Percentiles rank a stretch among this genome's conserved stretches.
Evolutionary conservation across 345 rosid species (phyloP).

Genomic region (Eucalyptus coolabah): DNA sequence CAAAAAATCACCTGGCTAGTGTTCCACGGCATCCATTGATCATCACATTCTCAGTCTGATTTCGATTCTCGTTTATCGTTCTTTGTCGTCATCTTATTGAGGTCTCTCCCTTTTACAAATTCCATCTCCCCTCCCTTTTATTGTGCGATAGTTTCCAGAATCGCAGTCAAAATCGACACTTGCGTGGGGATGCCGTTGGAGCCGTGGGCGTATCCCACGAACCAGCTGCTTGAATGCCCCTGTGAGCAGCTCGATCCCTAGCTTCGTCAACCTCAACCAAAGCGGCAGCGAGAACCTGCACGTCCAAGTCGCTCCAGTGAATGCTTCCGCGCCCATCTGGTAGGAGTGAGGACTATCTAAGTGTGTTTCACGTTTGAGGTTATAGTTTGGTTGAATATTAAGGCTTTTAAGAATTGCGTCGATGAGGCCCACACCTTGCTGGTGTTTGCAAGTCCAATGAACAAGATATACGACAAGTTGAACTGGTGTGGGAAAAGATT

Average conservation of each 20-base stretch:
- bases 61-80: background rate
- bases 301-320: background rate
- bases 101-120: background rate
- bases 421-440: background rate
- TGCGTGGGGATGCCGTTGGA: background rate
- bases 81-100: background rate
- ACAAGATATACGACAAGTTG: accelerated
- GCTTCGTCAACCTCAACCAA: too few relatives aligned
- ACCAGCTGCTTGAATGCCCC: background rate
- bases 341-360: background rate
- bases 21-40: background rate
- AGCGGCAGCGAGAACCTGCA: too few relatives aligned
- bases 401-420: too few relatives aligned
- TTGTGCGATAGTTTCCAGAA: background rate
- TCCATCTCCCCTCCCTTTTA: background rate
- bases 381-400: too few relatives aligned
- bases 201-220: background rate
- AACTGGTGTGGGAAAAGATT: too few relatives aligned
- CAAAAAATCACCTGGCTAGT: background rate
- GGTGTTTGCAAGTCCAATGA: background rate
- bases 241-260: too few relatives aligned
- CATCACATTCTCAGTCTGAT: background rate
- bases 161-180: background rate
- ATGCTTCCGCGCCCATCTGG: background rate
- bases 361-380: too few relatives aligned